Base-by-base conservation (phyloP, 805 yeast species). In the Saccharomycopsis amapae region DNA sequence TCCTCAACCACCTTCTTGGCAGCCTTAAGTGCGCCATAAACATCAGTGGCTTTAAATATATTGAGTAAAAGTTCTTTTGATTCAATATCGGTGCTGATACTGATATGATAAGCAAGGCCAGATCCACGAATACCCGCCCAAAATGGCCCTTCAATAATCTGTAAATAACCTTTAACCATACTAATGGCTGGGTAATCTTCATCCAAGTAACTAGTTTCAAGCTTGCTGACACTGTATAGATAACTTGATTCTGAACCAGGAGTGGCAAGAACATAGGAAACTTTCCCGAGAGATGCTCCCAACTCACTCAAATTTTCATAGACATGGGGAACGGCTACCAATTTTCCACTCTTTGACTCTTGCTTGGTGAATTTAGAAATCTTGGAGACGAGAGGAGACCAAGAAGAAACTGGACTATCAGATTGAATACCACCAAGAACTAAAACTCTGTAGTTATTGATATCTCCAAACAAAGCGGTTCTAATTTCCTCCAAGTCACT, bases 81-180 rank as follows among this genome's bases (percentile, higher is more conserved):
- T 54, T 87, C 96, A 10, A 75, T 58, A 51, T 73, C 72, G 40
- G 76, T 69, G 37, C 69, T 58, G 54, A 86, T 69, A 45, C 67
- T 69, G 1, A 90, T 93, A 32, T 96, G 97, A 61, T 93, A 93
- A 0, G 97, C 97, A 36, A 85, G 67, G 2, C 98, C 98, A 1
- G 88, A 74, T 34, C 98, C 98, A 64, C 98, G 76, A 28, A 93
- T 85, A 46, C 94, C 96, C 56, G 86, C 76, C 97, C 97, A 90
- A 52, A 90, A 81, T 30, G 97, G 98, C 2, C 98, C 98, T 62
- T 93, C 98, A 17, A 86, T 87, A 31, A 87, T 83, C 53, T 81
- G 84, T 46, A 93, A 67, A 56, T 79, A 68, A 15, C 33, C 19
- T 4, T 38, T 38, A 6, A 38, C 44, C 13, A 44, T 33, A 3